These are phyloP conservation scores for Globisporangium takayamanum DNA, from an alignment of 352 stramenopile genomes.

Conservation along the genomic window DNA sequence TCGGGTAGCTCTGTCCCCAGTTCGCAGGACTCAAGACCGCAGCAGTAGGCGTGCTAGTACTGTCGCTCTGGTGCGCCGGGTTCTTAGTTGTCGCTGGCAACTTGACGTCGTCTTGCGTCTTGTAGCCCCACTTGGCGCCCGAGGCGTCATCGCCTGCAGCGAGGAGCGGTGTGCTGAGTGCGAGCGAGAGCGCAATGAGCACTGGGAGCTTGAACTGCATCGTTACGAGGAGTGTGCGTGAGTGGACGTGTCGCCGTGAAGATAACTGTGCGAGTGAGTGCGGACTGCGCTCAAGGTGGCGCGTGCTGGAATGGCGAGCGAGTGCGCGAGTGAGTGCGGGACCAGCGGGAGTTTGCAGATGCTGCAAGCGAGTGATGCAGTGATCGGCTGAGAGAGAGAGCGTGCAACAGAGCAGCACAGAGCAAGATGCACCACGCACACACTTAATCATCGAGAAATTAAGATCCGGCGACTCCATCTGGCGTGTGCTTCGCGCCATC, in stretches of 20 bases:
- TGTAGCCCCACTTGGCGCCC: conserved; percentile 13
- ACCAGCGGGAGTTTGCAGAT: neutral
- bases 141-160: neutral
- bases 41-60: neutral
- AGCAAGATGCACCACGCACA: no score
- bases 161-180: neutral
- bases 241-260: neutral
- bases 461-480: no score
- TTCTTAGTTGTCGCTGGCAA: neutral
- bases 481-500: no score
- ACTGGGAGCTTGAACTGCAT: conserved; percentile 4
- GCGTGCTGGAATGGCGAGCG: neutral
- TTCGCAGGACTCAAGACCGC: conserved; percentile 5
- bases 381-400: no score
- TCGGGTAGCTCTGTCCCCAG: conserved; percentile 14
- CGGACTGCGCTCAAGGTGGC: neutral
- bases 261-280: neutral
- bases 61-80: conserved; percentile 5
- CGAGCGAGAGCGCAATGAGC: conserved; percentile 7
- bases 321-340: neutral
- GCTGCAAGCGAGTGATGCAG: neutral
- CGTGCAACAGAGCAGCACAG: no score
- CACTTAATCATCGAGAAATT: no score
- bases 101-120: neutral
- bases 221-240: neutral